phyloP scores from a whole-genome alignment of 2,329 filamentous ascomycete genomes.

The Pseudogymnoascus sp. region DNA sequence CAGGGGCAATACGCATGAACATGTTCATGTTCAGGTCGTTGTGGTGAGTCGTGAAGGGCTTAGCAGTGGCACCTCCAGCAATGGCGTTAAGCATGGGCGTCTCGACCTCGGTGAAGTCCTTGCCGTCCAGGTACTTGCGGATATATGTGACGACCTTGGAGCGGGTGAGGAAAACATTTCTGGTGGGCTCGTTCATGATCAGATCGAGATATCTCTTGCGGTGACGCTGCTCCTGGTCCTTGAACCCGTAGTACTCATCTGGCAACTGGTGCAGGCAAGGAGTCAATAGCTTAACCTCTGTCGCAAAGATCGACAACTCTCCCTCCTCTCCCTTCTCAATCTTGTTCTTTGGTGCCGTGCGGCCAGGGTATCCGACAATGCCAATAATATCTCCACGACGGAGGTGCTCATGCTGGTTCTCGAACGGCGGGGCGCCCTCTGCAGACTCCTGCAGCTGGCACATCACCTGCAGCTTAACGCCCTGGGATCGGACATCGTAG shows the following conservation, averaged over 20 bases:
- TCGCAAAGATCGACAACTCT: constrained; percentile 89
- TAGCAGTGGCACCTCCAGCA: constrained; percentile 89
- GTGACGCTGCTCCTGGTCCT: constrained; percentile 88
- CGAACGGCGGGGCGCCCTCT: constrained; percentile 59
- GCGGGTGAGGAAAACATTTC: constrained; percentile 75
- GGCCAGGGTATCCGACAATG: constrained; percentile 71
- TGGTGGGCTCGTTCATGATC: constrained; percentile 81
- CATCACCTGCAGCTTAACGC: constrained; percentile 79
- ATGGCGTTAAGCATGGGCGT: constrained; percentile 97
- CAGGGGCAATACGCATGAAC: constrained; percentile 89
- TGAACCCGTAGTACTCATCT: constrained; percentile 86
- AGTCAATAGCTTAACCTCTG: constrained; percentile 73
- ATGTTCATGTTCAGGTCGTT: constrained; percentile 94
- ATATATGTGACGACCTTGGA: constrained; percentile 85
- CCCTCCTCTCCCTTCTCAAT: constrained; percentile 69
- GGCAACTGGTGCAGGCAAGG: constrained; percentile 89
- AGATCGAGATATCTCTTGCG: constrained; percentile 91
- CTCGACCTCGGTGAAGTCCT: constrained; percentile 88
- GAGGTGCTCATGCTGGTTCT: constrained; percentile 80
- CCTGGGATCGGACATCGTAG: constrained; percentile 75
- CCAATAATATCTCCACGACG: constrained; percentile 90
- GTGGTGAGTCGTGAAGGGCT: constrained; percentile 90
- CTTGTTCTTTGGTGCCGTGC: constrained; percentile 86
- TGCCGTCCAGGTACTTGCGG: constrained; percentile 76
- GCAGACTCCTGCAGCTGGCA: constrained; percentile 75